Base-by-base conservation (phyloP, 2,329 filamentous ascomycete species). In the Teratosphaeriaceae sp. region DNA sequence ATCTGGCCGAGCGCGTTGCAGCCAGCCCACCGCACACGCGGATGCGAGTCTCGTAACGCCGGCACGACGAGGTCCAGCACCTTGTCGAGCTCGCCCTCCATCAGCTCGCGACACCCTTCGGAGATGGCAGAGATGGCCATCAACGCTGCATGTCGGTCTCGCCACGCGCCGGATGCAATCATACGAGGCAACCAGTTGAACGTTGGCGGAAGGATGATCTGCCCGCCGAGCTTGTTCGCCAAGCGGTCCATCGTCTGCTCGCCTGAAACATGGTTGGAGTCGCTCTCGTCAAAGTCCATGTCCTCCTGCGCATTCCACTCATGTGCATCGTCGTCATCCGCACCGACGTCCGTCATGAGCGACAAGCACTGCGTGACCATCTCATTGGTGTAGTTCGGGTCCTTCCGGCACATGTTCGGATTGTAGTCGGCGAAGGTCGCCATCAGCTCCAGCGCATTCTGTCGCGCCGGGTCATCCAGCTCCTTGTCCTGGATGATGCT, bases 111-210 rank as follows among this genome's bases (percentile, higher is more conserved):
- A 62, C 92, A 98, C 27, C 92, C 92, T 66, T 98, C 92, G 0
- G 92, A 97, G 51, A 98, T 98, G 52, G 92, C 92, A 2, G 90
- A 97, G 48, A 98, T 96, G 19, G 92, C 92, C 92, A 98, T 98
- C 40, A 98, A 78, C 36, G 92, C 92, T 23, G 92, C 92, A 65
- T 98, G 92, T 49, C 90, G 81, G 65, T 98, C 92, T 59, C 87
- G 82, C 92, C 92, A 98, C 22, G 88, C 80, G 56, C 86, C 84
- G 1, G 92, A 97, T 42, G 83, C 87, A 82, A 97, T 94, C 92
- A 98, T 98, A 50, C 88, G 79, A 8, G 92, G 92, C 29, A 98
- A 80, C 92, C 92, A 98, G 64, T 85, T 84, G 68, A 97, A 98
- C 0, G 90, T 97, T 1, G 89, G 89, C 22, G 86, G 86, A 16